These are phyloP conservation scores for Lenwebbia sp. DNA, from an alignment of 345 rosid genomes.

Conservation along the genomic window DNA sequence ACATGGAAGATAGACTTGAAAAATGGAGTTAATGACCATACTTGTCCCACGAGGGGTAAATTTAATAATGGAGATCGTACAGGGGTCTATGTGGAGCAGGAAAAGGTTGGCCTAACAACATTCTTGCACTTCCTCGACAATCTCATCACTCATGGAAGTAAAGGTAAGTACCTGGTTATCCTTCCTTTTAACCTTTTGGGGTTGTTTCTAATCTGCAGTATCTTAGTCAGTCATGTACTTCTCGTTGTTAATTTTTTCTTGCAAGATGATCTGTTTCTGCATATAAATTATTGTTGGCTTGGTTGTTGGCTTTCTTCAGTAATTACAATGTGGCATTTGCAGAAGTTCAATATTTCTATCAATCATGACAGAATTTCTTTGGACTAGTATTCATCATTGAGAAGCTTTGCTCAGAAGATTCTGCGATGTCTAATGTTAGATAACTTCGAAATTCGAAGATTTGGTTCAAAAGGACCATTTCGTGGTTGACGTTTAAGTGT, in stretches of 20 bases:
- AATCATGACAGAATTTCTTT: not conserved
- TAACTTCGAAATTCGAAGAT: not conserved
- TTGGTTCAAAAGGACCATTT: too few relatives aligned
- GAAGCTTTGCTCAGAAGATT: not conserved
- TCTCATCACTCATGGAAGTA: constrained; percentile 70
- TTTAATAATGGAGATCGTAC: constrained; percentile 36
- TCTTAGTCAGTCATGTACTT: not conserved
- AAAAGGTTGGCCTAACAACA: constrained; percentile 54
- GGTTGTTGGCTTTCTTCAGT: not conserved
- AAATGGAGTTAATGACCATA: constrained; percentile 32
- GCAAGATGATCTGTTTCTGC: not conserved
- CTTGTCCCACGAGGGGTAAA: constrained; percentile 34
- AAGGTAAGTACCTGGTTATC: constrained; percentile 31
- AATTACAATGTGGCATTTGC: not conserved
- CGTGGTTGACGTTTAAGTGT: not conserved
- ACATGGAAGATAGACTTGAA: constrained; percentile 51
- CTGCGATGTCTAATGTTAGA: not conserved
- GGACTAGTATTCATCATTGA: not conserved
- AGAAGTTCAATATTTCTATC: not conserved
- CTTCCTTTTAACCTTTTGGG: not conserved
- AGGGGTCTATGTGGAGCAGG: constrained; percentile 75
- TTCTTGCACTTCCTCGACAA: constrained; percentile 71
- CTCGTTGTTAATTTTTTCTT: not conserved
- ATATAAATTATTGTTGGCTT: not conserved
- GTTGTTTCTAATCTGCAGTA: not conserved